Percentiles rank a stretch among this genome's conserved stretches.
Conservation (phyloP, 768 basidiomycete species). For the Phylloporus scabripes region DNA sequence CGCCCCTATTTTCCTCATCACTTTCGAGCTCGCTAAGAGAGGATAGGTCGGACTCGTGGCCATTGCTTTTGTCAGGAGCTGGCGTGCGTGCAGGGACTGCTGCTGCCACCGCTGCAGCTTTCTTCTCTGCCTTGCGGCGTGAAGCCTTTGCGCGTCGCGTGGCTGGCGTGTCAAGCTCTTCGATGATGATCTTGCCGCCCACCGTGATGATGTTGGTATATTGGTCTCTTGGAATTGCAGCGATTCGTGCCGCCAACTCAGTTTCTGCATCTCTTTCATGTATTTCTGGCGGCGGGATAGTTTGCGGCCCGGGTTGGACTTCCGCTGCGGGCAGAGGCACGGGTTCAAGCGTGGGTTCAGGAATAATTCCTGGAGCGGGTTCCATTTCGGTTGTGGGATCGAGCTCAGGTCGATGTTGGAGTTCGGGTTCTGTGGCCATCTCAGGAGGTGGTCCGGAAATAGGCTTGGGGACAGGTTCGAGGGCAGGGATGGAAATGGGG, state of each 20-base stretch:
- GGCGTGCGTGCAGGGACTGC: conserved; percentile 16
- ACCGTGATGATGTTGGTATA: conserved; percentile 30
- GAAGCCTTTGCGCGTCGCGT: conserved; percentile 55
- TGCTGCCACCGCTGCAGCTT: conserved; percentile 6
- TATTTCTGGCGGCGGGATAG: not conserved
- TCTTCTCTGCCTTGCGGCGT: conserved; percentile 40
- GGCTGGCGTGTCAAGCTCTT: conserved; percentile 67
- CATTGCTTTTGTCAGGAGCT: conserved; percentile 9
- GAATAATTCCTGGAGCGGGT: not conserved
- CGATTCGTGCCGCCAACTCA: conserved; percentile 25
- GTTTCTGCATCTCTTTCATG: conserved; percentile 7
- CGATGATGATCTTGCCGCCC: conserved; percentile 56
- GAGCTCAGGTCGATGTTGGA: not conserved
- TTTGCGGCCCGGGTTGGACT: not conserved
- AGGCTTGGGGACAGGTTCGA: conserved; percentile 1
- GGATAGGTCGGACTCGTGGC: conserved; percentile 40
- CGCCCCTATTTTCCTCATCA: conserved; percentile 17
- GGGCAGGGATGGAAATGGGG: not conserved
- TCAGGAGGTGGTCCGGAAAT: not conserved
- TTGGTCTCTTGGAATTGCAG: conserved; percentile 25
- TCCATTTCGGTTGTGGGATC: not conserved
- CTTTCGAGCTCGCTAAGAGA: conserved; percentile 42
- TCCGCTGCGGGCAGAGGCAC: not conserved
- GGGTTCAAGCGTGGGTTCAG: not conserved
- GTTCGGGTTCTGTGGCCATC: not conserved